Evolutionary conservation across 169 alveolate species (phyloP), one percentile per base, ranked within the genome.

Genomic region (Theileria annulata): DNA sequence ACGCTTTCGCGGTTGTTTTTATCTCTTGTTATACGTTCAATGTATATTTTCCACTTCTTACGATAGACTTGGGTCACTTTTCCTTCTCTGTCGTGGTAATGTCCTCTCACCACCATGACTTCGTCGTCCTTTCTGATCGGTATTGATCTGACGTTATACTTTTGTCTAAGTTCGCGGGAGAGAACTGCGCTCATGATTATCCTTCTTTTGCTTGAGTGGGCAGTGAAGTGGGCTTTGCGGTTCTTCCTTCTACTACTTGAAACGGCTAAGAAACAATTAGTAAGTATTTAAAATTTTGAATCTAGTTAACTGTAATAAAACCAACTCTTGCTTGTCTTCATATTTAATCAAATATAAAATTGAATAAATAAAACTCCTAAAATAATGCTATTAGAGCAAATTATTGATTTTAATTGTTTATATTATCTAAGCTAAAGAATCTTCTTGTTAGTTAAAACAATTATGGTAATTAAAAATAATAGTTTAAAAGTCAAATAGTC

Each of bases 81-180:
- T 73, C 99, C 99, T 90, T 96, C 98, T 66, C 98, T 96, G 77
- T 96, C 99, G 88, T 97, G 98, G 85, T 77, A 90, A 82, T 91
- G 93, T 27, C 99, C 99, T 75, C 99, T 93, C 68, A 96, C 97
- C 75, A 98, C 95, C 94, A 95, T 96, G 71, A 98, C 99, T 80
- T 96, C 98, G 82, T 98, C 99, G 71, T 98, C 99, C 90, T 96
- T 97, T 83, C 99, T 95, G 71, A 98, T 95, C 75, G 99, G 99
- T 75, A 98, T 92, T 5, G 99, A 93, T 67, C 97, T 92, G 80
- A 96, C 98, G 82, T 95, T 94, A 93, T 98, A 96, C 94, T 97
- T 96, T 85, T 91, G 92, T 84, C 99, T 90, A 79, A 98, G 94
- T 79, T 97, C 99, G 93, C 97, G 96, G 76, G 98, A 93, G 68